phyloP scores from a whole-genome alignment of 2,329 filamentous ascomycete species.

The Apiospora phragmitis region DNA sequence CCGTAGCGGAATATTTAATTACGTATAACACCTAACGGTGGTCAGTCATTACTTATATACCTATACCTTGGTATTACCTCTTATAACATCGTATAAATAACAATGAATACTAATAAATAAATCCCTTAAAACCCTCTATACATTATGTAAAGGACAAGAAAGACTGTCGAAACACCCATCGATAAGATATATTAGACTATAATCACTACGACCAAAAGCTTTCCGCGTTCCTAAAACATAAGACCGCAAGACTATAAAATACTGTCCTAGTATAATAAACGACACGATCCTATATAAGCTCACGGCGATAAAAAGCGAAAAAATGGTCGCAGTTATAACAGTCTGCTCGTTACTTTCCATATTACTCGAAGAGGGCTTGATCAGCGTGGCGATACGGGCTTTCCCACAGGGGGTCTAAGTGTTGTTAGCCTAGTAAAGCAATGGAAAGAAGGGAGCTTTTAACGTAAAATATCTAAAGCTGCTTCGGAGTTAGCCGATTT shows the following conservation, averaged over 20 bases:
- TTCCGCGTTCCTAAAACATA: not conserved
- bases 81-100: too few species aligned
- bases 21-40: too few species aligned
- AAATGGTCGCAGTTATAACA: not conserved
- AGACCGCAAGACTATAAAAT: not conserved
- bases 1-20: too few species aligned
- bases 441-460: not conserved
- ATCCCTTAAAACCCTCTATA: not conserved
- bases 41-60: too few species aligned
- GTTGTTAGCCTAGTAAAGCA: not conserved
- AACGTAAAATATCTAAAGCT: not conserved
- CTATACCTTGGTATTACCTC: too few species aligned
- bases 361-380: not conserved
- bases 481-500: not conserved
- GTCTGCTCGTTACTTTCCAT: not conserved
- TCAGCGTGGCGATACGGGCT: not conserved
- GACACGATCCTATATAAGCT: not conserved
- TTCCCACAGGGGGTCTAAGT: not conserved
- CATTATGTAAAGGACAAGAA: not conserved
- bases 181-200: not conserved
- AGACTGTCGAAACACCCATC: not conserved
- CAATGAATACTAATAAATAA: not conserved
- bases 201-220: not conserved
- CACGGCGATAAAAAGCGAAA: not conserved
- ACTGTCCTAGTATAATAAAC: not conserved